A percentile compares a stretch with the other conserved stretches of the same genome.
phyloP scores from a whole-genome alignment of 1,284 basidiomycete genomes.

The Apiotrichum sp. region DNA sequence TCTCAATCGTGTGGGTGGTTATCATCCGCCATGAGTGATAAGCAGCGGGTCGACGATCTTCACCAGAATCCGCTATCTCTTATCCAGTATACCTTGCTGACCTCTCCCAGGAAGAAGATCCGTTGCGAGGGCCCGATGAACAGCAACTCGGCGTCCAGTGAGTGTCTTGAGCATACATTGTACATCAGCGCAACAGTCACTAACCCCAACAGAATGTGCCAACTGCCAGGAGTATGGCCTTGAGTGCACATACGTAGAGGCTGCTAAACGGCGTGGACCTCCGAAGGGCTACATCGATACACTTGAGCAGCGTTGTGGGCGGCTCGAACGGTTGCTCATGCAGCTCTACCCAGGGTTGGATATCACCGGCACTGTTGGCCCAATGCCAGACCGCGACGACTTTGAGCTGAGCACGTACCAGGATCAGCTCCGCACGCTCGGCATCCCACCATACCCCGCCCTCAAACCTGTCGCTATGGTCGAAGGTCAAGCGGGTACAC shows the following conservation, averaged over 20 bases:
- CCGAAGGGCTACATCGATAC: constrained; percentile 75
- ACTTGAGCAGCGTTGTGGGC: constrained; percentile 63
- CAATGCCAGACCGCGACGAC: constrained; percentile 61
- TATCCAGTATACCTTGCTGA: background rate
- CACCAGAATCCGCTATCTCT: background rate
- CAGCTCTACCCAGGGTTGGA: constrained; percentile 65
- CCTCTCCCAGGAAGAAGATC: constrained; percentile 38
- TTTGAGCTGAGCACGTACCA: constrained; percentile 54
- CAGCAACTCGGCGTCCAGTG: constrained; percentile 2
- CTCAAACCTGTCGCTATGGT: constrained; percentile 21
- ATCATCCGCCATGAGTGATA: background rate
- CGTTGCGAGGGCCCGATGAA: constrained; percentile 47
- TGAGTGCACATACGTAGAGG: constrained; percentile 66
- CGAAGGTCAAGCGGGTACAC: background rate
- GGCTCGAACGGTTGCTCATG: constrained; percentile 61
- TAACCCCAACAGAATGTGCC: constrained; percentile 54
- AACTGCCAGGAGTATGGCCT: constrained; percentile 67
- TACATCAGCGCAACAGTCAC: background rate
- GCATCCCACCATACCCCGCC: constrained; percentile 38
- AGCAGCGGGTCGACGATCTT: too few relatives aligned
- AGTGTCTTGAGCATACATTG: background rate
- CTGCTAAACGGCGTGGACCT: constrained; percentile 75
- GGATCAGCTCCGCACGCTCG: constrained; percentile 25
- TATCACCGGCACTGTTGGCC: constrained; percentile 62
- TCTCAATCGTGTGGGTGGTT: background rate